phyloP scores from a whole-genome alignment of 2,329 filamentous ascomycete genomes.

The Lasiodiplodia hormozganensis region DNA sequence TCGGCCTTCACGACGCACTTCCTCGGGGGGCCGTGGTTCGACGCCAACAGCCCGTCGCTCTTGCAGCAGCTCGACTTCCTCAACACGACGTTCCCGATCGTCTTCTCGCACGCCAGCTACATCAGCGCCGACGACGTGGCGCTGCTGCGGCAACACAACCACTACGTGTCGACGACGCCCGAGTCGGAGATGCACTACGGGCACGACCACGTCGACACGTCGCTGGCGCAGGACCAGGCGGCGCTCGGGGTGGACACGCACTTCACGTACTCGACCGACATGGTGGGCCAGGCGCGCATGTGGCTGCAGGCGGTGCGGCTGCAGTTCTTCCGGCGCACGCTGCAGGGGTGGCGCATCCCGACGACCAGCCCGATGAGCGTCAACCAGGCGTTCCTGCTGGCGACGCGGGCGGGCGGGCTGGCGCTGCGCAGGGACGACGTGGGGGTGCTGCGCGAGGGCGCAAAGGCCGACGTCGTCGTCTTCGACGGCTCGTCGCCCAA shows the following conservation, averaged over 20 bases:
- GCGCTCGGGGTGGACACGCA: conserved; percentile 63
- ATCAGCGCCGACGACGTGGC: conserved; percentile 49
- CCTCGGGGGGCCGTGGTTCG: conserved; percentile 35
- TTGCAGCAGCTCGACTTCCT: conserved; percentile 49
- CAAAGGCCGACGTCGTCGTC: conserved; percentile 62
- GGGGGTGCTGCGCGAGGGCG: conserved; percentile 57
- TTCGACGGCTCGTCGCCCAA: conserved; percentile 59
- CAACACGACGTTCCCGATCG: conserved; percentile 55
- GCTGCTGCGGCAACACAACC: conserved; percentile 57
- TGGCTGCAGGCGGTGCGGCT: conserved; percentile 60
- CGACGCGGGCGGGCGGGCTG: conserved; percentile 60
- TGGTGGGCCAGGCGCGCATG: conserved; percentile 56
- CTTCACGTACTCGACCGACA: conserved; percentile 59
- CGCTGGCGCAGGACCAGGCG: conserved; percentile 58
- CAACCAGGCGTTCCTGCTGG: conserved; percentile 62
- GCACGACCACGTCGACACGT: conserved; percentile 55
- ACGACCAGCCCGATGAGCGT: conserved; percentile 59
- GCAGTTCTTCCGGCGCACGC: conserved; percentile 47
- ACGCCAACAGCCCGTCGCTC: conserved; percentile 49
- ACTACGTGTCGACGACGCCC: conserved; percentile 64
- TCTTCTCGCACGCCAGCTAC: conserved; percentile 61
- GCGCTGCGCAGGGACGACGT: conserved; percentile 60
- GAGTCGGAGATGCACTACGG: conserved; percentile 67
- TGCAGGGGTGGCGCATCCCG: conserved; percentile 54
- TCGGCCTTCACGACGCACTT: conserved; percentile 52